Percentiles rank a stretch among this genome's conserved stretches.
Conservation (phyloP, 139 green algal species). For the Chlorella sorokiniana region DNA sequence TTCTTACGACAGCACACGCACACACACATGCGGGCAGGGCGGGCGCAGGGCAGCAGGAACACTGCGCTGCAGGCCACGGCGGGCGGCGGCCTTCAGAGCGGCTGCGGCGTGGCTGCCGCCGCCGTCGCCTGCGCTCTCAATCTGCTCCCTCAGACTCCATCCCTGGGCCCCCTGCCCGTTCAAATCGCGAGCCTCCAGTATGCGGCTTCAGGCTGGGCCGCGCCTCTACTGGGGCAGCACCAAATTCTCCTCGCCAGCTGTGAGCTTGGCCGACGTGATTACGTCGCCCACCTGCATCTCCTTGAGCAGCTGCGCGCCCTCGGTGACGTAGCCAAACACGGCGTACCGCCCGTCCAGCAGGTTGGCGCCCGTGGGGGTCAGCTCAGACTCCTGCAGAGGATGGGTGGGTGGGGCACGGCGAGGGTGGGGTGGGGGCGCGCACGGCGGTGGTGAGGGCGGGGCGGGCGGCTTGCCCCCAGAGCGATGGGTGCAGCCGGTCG, state of each 20-base stretch:
- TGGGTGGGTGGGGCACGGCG: not conserved
- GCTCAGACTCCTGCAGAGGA: conserved; percentile 85
- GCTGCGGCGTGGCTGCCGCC: too few relatives aligned
- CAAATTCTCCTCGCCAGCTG: conserved; percentile 76
- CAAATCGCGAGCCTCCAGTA: too few relatives aligned
- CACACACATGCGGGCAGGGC: too few relatives aligned
- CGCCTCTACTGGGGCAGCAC: conserved; percentile 28
- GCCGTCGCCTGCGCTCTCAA: too few relatives aligned
- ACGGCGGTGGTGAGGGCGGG: not conserved
- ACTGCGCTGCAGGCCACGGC: too few relatives aligned
- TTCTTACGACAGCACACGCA: too few relatives aligned
- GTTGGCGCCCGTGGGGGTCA: conserved; percentile 96
- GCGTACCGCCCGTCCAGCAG: conserved; percentile 97
- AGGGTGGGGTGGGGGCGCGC: not conserved
- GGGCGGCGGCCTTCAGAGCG: too few relatives aligned
- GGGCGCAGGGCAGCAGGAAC: too few relatives aligned
- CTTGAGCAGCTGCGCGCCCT: conserved; percentile 62
- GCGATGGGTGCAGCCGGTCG: too few relatives aligned
- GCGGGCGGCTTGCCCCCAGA: not conserved
- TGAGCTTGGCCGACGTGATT: conserved; percentile 85
- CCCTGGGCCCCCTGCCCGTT: too few relatives aligned
- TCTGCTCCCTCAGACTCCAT: too few relatives aligned
- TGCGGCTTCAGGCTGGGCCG: not conserved
- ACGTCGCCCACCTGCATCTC: conserved; percentile 81
- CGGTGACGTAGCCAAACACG: conserved; percentile 95